Base-by-base conservation (phyloP, 805 yeast genomes). In the Ogataea saltuana region DNA sequence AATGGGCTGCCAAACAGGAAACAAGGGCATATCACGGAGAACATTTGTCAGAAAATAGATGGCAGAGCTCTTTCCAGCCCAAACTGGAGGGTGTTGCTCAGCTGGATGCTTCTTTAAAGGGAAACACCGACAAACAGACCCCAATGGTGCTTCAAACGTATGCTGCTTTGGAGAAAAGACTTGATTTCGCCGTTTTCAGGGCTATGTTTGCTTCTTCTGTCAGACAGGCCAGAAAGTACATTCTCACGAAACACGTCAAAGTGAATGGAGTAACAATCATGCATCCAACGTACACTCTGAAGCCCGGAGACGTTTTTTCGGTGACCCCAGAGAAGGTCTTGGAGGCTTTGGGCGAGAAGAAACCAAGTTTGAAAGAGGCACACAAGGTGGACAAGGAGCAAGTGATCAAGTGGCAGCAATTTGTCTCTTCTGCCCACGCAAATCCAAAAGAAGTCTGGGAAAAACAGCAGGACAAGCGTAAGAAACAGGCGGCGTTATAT, bases 21-120 rank as follows among this genome's bases (percentile, higher is more conserved):
- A 83, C 97, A 6, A 80, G 99, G 68, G 84, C 91, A 1, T 91
- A 91, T 64, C 99, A 91, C 63, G 99, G 99, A 55, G 98, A 93
- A 59, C 88, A 85, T 62, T 64, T 91, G 43, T 85, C 91, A 1
- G 99, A 93, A 63, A 70, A 78, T 15, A 80, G 90, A 60, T 86
- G 89, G 83, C 84, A 85, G 60, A 68, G 80, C 7, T 64, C 76
- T 38, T 90, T 91, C 68, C 70, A 80, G 41, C 77, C 80, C 18
- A 81, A 83, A 46, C 71, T 89, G 53, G 82, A 85, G 46, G 86
- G 95, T 21, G 96, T 88, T 30, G 93, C 95, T 7, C 96, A 88
- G 58, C 74, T 88, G 60, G 95, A 88, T 65, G 86, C 91, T 7
- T 82, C 90, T 2, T 70, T 83, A 53, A 78, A 78, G 53, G 87